Conservation (phyloP, 345 rosid species). For the Punica granatum region DNA sequence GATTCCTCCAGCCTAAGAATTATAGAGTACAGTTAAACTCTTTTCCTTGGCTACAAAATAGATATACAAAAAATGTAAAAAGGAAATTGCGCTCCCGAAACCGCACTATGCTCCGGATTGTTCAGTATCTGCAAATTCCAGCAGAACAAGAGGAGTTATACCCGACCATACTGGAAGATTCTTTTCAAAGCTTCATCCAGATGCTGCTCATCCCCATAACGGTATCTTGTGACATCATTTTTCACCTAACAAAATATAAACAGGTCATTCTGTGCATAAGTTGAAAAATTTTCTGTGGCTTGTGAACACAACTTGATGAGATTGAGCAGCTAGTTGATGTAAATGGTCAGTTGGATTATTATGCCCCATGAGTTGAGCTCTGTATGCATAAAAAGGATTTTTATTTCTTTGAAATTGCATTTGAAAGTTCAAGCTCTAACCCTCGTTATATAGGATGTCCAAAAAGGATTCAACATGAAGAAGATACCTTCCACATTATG, state of each 20-base stretch:
- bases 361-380: background rate
- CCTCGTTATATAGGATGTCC: too few relatives aligned
- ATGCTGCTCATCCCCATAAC: conserved; percentile 96
- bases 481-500: background rate
- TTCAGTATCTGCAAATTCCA: background rate
- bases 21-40: background rate
- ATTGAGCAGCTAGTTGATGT: background rate
- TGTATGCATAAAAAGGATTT: too few relatives aligned
- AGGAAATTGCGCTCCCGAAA: background rate
- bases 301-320: background rate
- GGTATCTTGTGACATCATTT: conserved; percentile 79
- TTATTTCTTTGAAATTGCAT: too few relatives aligned
- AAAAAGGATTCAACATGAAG: too few relatives aligned
- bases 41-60: background rate
- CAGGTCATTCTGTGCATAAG: background rate
- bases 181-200: conserved; percentile 89
- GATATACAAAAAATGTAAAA: background rate
- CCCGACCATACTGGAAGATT: conserved; percentile 87
- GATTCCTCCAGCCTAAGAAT: conserved; percentile 75
- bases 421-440: too few relatives aligned
- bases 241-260: conserved; percentile 48
- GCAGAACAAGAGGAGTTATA: conserved; percentile 20
- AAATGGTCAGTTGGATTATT: background rate
- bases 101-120: background rate
- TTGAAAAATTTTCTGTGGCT: too few relatives aligned